Base-by-base conservation (phyloP, 2,329 filamentous ascomycete species). In the Alternaria brassicae region DNA sequence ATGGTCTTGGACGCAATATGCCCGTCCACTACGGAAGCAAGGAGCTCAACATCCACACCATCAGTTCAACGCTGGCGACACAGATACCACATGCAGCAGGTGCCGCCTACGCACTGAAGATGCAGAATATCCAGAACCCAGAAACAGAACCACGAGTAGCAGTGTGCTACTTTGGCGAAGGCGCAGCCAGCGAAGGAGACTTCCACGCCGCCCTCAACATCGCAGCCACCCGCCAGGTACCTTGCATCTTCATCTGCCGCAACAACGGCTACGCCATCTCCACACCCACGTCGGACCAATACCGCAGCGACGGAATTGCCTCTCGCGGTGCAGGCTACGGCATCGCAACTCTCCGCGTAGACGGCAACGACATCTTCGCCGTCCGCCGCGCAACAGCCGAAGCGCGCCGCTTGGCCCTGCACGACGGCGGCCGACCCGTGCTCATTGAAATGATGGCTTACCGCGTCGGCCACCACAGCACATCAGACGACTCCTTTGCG, bases 361-460 rank as follows among this genome's bases (percentile, higher is more conserved):
- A 97, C 72, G 93, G 93, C n/a, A 97, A 96, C 73, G 93, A 97
- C 70, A 91, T 97, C 67, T 93, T 93, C 80, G 93, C 93, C 1
- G 92, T 97, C 0, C 85, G 91, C 39, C 90, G 93, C 78, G 92
- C 88, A 0, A 95, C 91, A 23, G 87, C 87, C 72, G 86, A 86
- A 75, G 95, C 95, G 0, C 86, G 93, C 2, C 84, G 86, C 48
- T 86, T 94, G 72, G 93, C 94, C 0, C 84, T 98, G 3, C 82
- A 90, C 56, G 88, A 91, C 41, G 92, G 91, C n/a, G 91, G 92
- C 4, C 88, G 86, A 63, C 93, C 92, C 0, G 86, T 99, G 0
- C 82, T 99, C 7, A 90, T 99, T 39, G 95, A 99, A 80, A 93
- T 93, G 56, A 96, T 99, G 91, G 94, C 91, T 23, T 99, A 99